Conservation (phyloP, 768 basidiomycete species). For the Boletus rex-veris region DNA sequence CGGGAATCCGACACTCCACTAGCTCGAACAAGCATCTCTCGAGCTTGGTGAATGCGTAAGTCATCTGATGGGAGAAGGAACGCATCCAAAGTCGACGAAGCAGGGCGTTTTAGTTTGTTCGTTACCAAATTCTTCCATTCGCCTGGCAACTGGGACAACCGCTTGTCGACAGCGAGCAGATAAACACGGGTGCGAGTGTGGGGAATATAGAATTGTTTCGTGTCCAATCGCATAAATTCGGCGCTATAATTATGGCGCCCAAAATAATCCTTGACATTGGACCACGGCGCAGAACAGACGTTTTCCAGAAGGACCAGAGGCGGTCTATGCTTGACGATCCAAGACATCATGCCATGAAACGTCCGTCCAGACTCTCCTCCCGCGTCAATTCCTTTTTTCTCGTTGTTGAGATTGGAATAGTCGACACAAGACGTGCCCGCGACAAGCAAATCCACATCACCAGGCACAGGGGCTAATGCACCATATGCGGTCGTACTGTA, state of each 20-base stretch:
- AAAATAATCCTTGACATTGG: constrained; percentile 70
- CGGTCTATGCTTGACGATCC: constrained; percentile 84
- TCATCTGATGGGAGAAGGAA: constrained; percentile 92
- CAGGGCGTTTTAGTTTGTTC: constrained; percentile 69
- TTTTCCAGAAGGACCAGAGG: constrained; percentile 94
- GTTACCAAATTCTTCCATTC: constrained; percentile 64
- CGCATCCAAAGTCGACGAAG: constrained; percentile 85
- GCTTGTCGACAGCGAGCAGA: constrained; percentile 73
- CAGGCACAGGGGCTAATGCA: constrained; percentile 78
- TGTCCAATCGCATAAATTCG: constrained; percentile 65
- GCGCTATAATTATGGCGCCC: constrained; percentile 75
- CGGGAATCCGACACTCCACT: constrained; percentile 61
- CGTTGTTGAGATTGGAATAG: constrained; percentile 93
- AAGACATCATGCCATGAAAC: constrained; percentile 92
- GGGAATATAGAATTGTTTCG: constrained; percentile 89
- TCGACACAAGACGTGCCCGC: constrained; percentile 97
- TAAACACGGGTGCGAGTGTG: constrained; percentile 93
- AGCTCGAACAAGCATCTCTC: constrained; percentile 78
- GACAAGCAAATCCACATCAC: constrained; percentile 84
- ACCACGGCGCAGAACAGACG: constrained; percentile 90
- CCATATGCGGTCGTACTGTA: constrained; percentile 89
- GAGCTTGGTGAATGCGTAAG: constrained; percentile 83
- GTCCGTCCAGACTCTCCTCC: constrained; percentile 93
- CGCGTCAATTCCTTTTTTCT: constrained; percentile 84
- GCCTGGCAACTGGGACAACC: constrained; percentile 54